Conservation (phyloP, 148 eudicot genomes). For the Fagopyrum homotropicum region DNA sequence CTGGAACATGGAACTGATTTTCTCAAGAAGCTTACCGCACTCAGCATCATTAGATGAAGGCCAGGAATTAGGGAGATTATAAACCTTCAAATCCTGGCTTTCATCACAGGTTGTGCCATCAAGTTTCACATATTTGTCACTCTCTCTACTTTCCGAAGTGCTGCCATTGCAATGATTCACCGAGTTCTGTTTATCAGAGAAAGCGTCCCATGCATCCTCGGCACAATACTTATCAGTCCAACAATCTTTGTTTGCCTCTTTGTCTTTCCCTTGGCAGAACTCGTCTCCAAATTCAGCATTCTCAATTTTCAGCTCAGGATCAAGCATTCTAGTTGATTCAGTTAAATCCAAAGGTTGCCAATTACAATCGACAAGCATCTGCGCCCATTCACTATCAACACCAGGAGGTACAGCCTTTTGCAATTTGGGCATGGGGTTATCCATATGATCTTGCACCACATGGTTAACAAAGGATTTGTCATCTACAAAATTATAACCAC, state of each 20-base stretch:
- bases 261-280: conserved; percentile 17
- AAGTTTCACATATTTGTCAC: conserved; percentile 25
- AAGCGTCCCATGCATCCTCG: conserved; percentile 53
- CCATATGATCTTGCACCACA: conserved; percentile 67
- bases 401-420: conserved; percentile 59
- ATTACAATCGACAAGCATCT: conserved; percentile 67
- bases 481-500: conserved; percentile 59
- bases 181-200: conserved; percentile 25
- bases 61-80: conserved; percentile 47
- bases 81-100: conserved; percentile 33
- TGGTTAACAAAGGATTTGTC: conserved; percentile 53
- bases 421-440: conserved; percentile 46
- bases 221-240: conserved; percentile 33
- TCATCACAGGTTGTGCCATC: conserved; percentile 41
- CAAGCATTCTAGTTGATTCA: conserved; percentile 57
- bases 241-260: conserved; percentile 31
- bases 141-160: conserved; percentile 27
- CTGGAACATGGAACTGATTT: conserved; percentile 47
- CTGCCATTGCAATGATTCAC: conserved; percentile 36
- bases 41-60: conserved; percentile 72
- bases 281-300: conserved; percentile 26
- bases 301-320: conserved; percentile 36
- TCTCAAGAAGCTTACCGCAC: conserved; percentile 74
- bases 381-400: conserved; percentile 69
- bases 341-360: conserved; percentile 87